Conservation (phyloP, 371 early-diverging fungal genomes). For the Mucor sp. region DNA sequence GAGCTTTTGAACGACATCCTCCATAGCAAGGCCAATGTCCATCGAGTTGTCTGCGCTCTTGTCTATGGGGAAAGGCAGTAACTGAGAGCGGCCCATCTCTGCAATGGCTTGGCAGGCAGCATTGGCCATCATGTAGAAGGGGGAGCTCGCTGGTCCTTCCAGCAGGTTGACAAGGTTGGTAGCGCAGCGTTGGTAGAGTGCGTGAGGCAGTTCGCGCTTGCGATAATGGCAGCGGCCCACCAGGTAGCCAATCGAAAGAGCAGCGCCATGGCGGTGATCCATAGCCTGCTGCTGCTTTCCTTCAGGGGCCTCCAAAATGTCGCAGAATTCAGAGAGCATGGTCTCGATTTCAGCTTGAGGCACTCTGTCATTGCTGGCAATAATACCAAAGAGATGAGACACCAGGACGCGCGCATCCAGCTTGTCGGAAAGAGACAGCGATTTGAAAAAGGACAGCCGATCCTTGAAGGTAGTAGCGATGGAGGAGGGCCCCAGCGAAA, state of each 20-base stretch:
- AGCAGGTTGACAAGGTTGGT: slow-evolving; percentile 45
- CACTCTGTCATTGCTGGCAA: slow-evolving; percentile 58
- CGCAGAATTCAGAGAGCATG: slow-evolving; percentile 46
- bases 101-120: slow-evolving; percentile 68
- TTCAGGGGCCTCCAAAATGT: slow-evolving; percentile 33
- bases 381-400: slow-evolving; percentile 76
- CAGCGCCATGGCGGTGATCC: slow-evolving; percentile 68
- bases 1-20: slow-evolving; percentile 50
- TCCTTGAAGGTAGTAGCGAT: slow-evolving; percentile 61
- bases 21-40: slow-evolving; percentile 27
- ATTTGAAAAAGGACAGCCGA: slow-evolving; percentile 64
- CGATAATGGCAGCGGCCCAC: slow-evolving; percentile 69
- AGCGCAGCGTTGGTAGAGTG: slow-evolving; percentile 41
- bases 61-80: slow-evolving; percentile 30
- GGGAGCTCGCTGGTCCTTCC: slow-evolving; percentile 40
- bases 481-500: slow-evolving; percentile 71
- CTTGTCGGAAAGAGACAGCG: slow-evolving; percentile 62
- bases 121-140: slow-evolving; percentile 44
- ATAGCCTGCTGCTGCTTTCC: slow-evolving; percentile 28
- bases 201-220: slow-evolving; percentile 39
- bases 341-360: slow-evolving; percentile 41
- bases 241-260: slow-evolving; percentile 71
- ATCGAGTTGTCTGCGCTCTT: slow-evolving; percentile 26
- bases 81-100: slow-evolving; percentile 68
- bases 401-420: slow-evolving; percentile 65